phyloP scores from a whole-genome alignment of 2,329 filamentous ascomycete species.

The Sclerotinia spermophila region DNA sequence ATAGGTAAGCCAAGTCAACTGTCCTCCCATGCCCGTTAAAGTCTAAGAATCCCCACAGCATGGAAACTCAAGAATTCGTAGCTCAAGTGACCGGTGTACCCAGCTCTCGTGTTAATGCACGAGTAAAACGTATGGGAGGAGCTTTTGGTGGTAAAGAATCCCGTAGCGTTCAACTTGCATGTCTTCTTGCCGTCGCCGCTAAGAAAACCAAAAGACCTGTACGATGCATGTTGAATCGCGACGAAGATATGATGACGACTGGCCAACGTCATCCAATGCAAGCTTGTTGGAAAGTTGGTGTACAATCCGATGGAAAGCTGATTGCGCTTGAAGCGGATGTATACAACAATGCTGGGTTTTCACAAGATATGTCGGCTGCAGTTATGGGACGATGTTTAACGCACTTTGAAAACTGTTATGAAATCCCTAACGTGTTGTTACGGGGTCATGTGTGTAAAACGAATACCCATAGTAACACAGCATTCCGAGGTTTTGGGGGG shows the following conservation, averaged over 20 bases:
- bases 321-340: conserved; percentile 84
- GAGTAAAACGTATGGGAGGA: conserved; percentile 89
- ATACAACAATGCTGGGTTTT: conserved; percentile 87
- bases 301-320: conserved; percentile 85
- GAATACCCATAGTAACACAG: conserved; percentile 78
- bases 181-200: conserved; percentile 78
- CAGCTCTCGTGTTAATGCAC: conserved; percentile 81
- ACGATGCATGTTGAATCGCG: conserved; percentile 89
- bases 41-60: conserved; percentile 35
- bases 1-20: conserved; percentile 48
- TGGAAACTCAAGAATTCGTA: conserved; percentile 85
- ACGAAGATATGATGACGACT: conserved; percentile 88
- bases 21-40: background rate
- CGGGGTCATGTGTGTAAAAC: conserved; percentile 85
- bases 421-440: conserved; percentile 78
- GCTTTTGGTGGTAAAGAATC: conserved; percentile 95
- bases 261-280: conserved; percentile 92
- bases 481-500: conserved; percentile 91
- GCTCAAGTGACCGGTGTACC: conserved; percentile 78
- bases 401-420: conserved; percentile 83
- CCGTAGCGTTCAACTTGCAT: conserved; percentile 75
- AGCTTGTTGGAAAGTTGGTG: conserved; percentile 82
- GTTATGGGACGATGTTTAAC: conserved; percentile 82
- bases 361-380: conserved; percentile 57
- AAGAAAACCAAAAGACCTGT: conserved; percentile 79